A percentile compares a stretch with the other conserved stretches of the same genome.
Conservation (phyloP, 352 stramenopile species). For the Pythium inflatum region DNA sequence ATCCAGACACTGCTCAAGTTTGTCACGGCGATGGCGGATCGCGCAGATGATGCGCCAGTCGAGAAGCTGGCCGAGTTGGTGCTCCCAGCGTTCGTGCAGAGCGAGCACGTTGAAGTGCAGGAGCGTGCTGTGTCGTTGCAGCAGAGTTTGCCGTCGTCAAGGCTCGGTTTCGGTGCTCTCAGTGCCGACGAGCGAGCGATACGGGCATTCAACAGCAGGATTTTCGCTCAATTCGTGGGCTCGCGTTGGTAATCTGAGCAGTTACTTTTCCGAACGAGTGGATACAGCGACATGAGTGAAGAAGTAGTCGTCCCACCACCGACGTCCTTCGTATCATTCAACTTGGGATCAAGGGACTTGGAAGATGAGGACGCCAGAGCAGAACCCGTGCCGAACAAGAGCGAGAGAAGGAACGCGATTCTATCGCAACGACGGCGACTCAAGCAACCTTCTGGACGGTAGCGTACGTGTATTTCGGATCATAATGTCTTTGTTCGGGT, state of each 20-base stretch:
- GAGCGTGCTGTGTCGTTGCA: conserved; percentile 92
- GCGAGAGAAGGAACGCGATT: too few species aligned
- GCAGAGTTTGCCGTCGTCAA: conserved; percentile 65
- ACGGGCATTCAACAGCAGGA: conserved; percentile 64
- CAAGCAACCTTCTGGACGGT: too few species aligned
- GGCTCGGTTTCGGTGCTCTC: conserved; percentile 62
- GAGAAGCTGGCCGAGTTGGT: conserved; percentile 87
- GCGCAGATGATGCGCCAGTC: conserved; percentile 78
- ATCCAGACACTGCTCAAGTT: conserved; percentile 94
- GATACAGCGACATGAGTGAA: conserved; percentile 27
- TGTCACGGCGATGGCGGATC: conserved; percentile 73
- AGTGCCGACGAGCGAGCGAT: conserved; percentile 65
- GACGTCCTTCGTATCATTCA: conserved; percentile 53
- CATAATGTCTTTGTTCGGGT: too few species aligned
- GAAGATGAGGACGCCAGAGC: conserved; percentile 52
- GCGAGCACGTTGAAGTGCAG: conserved; percentile 94
- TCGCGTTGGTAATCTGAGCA: conserved; percentile 63
- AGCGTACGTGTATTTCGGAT: too few species aligned
- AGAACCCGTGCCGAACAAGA: neutral
- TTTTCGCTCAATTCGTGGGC: conserved; percentile 49
- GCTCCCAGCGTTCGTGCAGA: conserved; percentile 89
- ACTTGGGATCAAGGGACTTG: conserved; percentile 35
- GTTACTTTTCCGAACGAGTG: conserved; percentile 77
- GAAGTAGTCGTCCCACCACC: conserved; percentile 42
- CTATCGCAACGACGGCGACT: too few species aligned